Conservation (phyloP, 1,284 basidiomycete genomes). For the Ganoderma meredithae region DNA sequence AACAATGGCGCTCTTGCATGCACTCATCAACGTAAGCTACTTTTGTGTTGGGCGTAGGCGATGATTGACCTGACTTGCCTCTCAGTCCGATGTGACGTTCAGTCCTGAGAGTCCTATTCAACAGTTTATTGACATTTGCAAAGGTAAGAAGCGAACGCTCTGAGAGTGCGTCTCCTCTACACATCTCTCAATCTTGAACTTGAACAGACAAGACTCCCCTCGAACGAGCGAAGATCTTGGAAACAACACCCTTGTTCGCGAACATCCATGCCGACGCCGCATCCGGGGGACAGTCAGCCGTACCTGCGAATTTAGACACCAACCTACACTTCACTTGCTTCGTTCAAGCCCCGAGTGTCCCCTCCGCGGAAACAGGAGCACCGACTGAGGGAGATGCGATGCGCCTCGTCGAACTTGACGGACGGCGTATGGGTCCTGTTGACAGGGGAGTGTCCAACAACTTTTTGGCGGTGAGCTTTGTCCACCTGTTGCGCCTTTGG, state of each 20-base stretch:
- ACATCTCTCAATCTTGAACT: not conserved
- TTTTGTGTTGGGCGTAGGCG: slow-evolving; percentile 8
- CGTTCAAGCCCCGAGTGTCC: slow-evolving; percentile 65
- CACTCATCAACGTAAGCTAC: slow-evolving; percentile 70
- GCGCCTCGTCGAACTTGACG: slow-evolving; percentile 85
- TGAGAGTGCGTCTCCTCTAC: too few relatives aligned
- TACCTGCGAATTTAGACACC: slow-evolving; percentile 61
- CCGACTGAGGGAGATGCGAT: slow-evolving; percentile 37
- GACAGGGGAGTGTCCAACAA: slow-evolving; percentile 75
- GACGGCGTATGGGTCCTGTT: slow-evolving; percentile 75
- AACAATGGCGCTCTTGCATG: slow-evolving; percentile 87
- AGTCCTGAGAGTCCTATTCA: slow-evolving; percentile 63
- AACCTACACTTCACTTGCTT: slow-evolving; percentile 90
- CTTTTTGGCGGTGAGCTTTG: slow-evolving; percentile 61
- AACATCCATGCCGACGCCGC: slow-evolving; percentile 79
- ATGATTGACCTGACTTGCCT: not conserved
- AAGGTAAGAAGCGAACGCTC: slow-evolving; percentile 49
- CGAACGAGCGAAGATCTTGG: slow-evolving; percentile 78
- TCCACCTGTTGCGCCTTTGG: too few relatives aligned
- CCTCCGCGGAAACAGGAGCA: slow-evolving; percentile 41
- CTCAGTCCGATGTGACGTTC: slow-evolving; percentile 65
- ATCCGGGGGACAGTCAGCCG: slow-evolving; percentile 70
- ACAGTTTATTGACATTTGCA: slow-evolving; percentile 69
- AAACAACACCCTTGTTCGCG: slow-evolving; percentile 78
- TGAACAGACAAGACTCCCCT: slow-evolving; percentile 66